Conservation (phyloP, 1,284 basidiomycete species). For the Malassezia nana region DNA sequence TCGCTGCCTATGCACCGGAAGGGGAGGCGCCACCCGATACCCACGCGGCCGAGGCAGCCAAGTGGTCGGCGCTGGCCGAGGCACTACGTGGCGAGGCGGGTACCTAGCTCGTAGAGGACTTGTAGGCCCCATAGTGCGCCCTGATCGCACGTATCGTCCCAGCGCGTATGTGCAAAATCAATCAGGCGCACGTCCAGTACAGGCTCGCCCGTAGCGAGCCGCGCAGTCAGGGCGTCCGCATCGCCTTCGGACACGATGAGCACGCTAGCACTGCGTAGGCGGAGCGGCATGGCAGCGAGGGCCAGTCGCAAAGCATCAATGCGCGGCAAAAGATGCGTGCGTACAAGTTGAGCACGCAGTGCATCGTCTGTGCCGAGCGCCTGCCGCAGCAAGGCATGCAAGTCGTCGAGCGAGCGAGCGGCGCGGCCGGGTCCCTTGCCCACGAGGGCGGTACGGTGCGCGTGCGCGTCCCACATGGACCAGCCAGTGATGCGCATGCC, state of each 20-base stretch:
- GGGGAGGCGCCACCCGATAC: not conserved
- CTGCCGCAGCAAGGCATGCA: not conserved
- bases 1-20: not conserved
- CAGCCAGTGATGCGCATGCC: constrained; percentile 15
- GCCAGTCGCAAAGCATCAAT: not conserved
- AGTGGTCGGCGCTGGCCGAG: constrained; percentile 4
- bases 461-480: not conserved
- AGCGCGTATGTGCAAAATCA: constrained; percentile 17
- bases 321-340: not conserved
- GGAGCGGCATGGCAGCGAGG: not conserved
- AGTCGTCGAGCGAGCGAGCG: constrained; percentile 4
- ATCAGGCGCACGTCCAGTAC: constrained; percentile 12
- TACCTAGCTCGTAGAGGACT: constrained; percentile 3
- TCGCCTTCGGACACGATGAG: constrained; percentile 14
- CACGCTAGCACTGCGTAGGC: constrained; percentile 11
- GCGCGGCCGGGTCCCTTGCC: constrained; percentile 15
- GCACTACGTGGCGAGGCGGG: not conserved
- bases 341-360: not conserved
- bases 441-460: not conserved
- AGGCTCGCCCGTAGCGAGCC: not conserved
- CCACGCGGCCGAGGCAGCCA: constrained; percentile 4
- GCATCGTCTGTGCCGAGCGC: not conserved
- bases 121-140: constrained; percentile 7
- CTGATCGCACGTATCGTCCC: not conserved
- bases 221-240: not conserved